phyloP scores from a whole-genome alignment of 371 early-diverging fungal species.

The Parasitella parasitica region DNA sequence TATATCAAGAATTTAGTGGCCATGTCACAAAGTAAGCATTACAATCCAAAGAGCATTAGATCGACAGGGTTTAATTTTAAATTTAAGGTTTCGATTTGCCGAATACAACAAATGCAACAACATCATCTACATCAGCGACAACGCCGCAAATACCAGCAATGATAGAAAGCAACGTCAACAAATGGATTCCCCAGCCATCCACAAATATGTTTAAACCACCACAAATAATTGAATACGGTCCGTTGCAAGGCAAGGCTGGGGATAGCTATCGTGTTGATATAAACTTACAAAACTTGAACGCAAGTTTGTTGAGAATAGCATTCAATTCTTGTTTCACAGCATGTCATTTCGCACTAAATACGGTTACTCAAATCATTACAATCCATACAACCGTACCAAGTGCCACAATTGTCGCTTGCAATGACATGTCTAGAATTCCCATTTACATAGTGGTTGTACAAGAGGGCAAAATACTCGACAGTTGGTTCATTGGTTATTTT shows the following conservation, averaged over 20 bases:
- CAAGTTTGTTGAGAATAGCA: constrained; percentile 9
- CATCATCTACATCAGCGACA: neutral
- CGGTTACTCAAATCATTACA: constrained; percentile 15
- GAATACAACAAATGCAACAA: neutral
- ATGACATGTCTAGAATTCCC: constrained; percentile 12
- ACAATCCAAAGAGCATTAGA: neutral
- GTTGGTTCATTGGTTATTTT: constrained; percentile 20
- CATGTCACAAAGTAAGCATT: constrained; percentile 28
- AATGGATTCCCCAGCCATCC: constrained; percentile 16
- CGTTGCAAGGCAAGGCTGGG: constrained; percentile 13
- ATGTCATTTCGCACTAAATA: constrained; percentile 16
- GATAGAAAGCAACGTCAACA: neutral
- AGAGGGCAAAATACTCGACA: constrained; percentile 7
- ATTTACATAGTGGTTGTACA: constrained; percentile 14
- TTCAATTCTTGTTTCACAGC: constrained; percentile 21
- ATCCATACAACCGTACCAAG: constrained; percentile 13
- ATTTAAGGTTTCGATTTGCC: constrained; percentile 13
- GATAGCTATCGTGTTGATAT: constrained; percentile 10
- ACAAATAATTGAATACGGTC: constrained; percentile 6
- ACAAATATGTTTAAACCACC: constrained; percentile 19
- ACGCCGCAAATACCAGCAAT: neutral
- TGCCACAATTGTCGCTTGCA: neutral
- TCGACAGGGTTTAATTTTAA: neutral
- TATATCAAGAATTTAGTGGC: neutral
- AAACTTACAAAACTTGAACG: constrained; percentile 1